A percentile compares a stretch with the other conserved stretches of the same genome.
These are phyloP conservation scores for Leccinum pallidistipes DNA, from an alignment of 1,284 basidiomycete species.

Conservation along the genomic window DNA sequence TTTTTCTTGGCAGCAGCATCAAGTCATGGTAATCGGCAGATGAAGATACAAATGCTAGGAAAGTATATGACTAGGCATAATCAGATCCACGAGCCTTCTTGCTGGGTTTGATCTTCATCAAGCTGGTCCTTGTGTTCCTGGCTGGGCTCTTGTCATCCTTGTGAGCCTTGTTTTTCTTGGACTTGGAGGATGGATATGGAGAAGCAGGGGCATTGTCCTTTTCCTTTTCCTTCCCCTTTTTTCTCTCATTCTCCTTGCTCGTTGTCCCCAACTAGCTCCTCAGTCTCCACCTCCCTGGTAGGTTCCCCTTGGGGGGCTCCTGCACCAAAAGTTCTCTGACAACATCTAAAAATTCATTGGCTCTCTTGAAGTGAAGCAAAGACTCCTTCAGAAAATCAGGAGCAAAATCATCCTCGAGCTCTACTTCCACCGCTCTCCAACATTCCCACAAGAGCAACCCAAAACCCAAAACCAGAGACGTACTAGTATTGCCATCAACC, in stretches of 20 bases:
- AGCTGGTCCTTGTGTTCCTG: not conserved
- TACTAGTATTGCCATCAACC: not conserved
- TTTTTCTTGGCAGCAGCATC: not conserved
- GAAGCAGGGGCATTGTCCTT: not conserved
- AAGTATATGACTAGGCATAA: not conserved
- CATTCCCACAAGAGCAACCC: not conserved
- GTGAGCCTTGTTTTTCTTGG: not conserved
- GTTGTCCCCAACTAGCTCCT: not conserved
- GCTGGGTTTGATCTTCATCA: not conserved
- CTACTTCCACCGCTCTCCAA: not conserved
- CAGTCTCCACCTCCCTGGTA: not conserved
- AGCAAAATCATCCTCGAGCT: not conserved
- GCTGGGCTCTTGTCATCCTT: not conserved
- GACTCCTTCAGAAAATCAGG: not conserved
- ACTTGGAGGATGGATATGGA: not conserved
- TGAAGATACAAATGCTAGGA: not conserved
- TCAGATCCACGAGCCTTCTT: not conserved
- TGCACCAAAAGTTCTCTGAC: not conserved
- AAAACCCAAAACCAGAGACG: not conserved
- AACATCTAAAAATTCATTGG: not conserved
- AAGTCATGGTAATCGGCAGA: not conserved
- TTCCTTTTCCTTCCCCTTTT: not conserved
- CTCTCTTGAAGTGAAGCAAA: not conserved
- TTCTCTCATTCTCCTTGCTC: not conserved
- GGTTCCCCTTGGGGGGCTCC: not conserved